Percentiles rank a stretch among this genome's conserved stretches.
These are phyloP conservation scores for Selaginella tamariscina DNA, from an alignment of 75 land plant genomes.

Conservation along the genomic window DNA sequence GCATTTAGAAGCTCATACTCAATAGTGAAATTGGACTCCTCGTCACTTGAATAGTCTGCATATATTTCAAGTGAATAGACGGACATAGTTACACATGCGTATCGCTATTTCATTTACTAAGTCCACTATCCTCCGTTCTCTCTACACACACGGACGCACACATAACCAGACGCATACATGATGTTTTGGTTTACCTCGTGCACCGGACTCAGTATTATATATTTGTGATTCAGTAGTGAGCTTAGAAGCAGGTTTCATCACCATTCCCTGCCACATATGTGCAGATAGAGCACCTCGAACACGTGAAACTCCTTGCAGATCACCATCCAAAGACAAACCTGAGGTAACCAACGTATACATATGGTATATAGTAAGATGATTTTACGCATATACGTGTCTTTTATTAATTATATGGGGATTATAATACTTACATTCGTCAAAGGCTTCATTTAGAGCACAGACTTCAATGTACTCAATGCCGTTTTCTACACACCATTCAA, in stretches of 20 bases:
- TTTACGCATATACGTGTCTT: no score
- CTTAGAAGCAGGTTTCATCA: constrained; percentile 58
- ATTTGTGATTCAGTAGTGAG: constrained; percentile 23
- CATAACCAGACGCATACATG: no score
- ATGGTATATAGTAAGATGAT: no score
- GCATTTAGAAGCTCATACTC: constrained; percentile 78
- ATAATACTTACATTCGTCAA: constrained; percentile 65
- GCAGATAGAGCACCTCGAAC: constrained; percentile 80
- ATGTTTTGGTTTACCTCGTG: no score
- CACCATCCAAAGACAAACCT: constrained; percentile 91
- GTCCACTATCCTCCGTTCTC: no score
- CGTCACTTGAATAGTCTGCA: constrained; percentile 51
- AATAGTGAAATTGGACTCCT: constrained; percentile 61
- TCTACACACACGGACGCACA: no score
- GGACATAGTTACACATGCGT: no score
- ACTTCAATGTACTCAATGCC: constrained; percentile 85
- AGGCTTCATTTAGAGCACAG: constrained; percentile 71
- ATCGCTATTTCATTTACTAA: no score
- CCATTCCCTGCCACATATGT: constrained; percentile 98
- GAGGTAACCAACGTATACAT: not conserved
- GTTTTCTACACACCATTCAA: constrained; percentile 69
- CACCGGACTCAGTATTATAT: not conserved
- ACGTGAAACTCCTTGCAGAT: constrained; percentile 78
- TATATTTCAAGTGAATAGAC: not conserved
- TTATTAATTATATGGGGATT: not conserved